phyloP scores from a whole-genome alignment of 2,329 filamentous ascomycete species.

The Rhynchosporium secalis region DNA sequence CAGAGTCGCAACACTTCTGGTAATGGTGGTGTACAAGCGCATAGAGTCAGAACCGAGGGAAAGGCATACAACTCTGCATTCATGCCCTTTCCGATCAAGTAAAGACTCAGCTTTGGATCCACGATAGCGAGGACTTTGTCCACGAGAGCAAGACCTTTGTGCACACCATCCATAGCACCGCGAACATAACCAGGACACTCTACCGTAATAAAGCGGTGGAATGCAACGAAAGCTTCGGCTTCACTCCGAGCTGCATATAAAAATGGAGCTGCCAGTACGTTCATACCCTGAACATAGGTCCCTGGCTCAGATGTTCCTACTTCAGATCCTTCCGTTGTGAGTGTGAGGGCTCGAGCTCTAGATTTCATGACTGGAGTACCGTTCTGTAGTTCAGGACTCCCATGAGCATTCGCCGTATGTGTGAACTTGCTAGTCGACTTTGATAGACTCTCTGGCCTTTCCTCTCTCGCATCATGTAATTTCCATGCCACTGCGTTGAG shows the following conservation, averaged over 20 bases:
- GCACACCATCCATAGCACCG: conserved; percentile 95
- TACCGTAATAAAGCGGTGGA: conserved; percentile 80
- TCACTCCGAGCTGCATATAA: conserved; percentile 93
- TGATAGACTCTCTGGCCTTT: conserved; percentile 25
- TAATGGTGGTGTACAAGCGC: conserved; percentile 90
- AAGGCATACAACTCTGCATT: conserved; percentile 96
- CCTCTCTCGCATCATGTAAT: conserved; percentile 73
- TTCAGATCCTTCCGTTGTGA: conserved; percentile 66
- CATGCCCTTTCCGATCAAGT: conserved; percentile 83
- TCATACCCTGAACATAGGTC: conserved; percentile 98
- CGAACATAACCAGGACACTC: conserved; percentile 94
- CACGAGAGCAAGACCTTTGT: conserved; percentile 85
- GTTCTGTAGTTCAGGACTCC: conserved; percentile 35
- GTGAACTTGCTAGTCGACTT: conserved; percentile 22
- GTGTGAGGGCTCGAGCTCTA: conserved; percentile 55
- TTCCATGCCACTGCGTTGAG: conserved; percentile 96
- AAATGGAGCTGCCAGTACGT: conserved; percentile 93
- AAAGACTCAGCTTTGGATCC: conserved; percentile 80
- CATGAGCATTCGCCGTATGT: conserved; percentile 32
- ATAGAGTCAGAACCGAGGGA: conserved; percentile 89
- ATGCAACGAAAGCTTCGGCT: conserved; percentile 89
- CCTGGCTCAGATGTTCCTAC: conserved; percentile 65
- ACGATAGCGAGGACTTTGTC: conserved; percentile 91
- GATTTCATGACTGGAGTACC: conserved; percentile 41
- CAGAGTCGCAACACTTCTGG: conserved; percentile 91